Evolutionary conservation across 2,329 filamentous ascomycete genomes (phyloP).

Genomic region (Exophiala sp.): DNA sequence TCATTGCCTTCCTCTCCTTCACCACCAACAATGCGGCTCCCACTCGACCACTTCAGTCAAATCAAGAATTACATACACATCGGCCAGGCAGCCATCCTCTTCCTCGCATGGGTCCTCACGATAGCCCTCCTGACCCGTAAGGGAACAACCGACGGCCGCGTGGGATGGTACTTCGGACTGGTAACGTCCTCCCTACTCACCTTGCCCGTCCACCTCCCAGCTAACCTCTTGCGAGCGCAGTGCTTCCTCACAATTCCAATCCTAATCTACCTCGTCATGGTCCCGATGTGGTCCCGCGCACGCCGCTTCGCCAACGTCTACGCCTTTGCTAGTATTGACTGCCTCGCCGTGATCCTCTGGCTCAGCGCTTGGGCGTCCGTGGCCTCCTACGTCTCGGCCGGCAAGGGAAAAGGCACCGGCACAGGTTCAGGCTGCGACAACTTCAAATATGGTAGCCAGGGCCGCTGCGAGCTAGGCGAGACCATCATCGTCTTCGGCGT

Average conservation of each 20-base stretch:
- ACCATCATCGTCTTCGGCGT: conserved; percentile 56
- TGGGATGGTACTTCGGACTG: conserved; percentile 54
- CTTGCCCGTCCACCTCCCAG: background rate
- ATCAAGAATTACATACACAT: conserved; percentile 56
- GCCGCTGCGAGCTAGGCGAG: conserved; percentile 56
- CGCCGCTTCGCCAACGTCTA: conserved; percentile 58
- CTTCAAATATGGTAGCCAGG: conserved; percentile 53
- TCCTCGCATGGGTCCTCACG: conserved; percentile 56
- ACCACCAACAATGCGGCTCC: conserved; percentile 21
- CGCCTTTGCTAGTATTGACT: conserved; percentile 56
- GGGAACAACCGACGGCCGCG: conserved; percentile 52
- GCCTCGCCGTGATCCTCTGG: conserved; percentile 55
- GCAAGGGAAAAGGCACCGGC: conserved; percentile 49
- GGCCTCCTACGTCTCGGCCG: conserved; percentile 54
- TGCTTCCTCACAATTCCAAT: conserved; percentile 59
- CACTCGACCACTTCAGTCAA: conserved; percentile 43
- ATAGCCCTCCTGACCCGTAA: conserved; percentile 57
- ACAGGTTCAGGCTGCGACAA: conserved; percentile 50
- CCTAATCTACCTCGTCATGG: conserved; percentile 58
- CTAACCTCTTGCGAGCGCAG: conserved; percentile 33
- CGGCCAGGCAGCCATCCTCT: conserved; percentile 54
- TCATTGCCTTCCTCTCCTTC: background rate
- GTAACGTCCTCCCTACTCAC: conserved; percentile 4
- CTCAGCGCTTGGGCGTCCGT: conserved; percentile 57
- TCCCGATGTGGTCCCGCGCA: conserved; percentile 59